phyloP scores from a whole-genome alignment of 495 filamentous ascomycete species.

The Hypoxylon subgilvum region DNA sequence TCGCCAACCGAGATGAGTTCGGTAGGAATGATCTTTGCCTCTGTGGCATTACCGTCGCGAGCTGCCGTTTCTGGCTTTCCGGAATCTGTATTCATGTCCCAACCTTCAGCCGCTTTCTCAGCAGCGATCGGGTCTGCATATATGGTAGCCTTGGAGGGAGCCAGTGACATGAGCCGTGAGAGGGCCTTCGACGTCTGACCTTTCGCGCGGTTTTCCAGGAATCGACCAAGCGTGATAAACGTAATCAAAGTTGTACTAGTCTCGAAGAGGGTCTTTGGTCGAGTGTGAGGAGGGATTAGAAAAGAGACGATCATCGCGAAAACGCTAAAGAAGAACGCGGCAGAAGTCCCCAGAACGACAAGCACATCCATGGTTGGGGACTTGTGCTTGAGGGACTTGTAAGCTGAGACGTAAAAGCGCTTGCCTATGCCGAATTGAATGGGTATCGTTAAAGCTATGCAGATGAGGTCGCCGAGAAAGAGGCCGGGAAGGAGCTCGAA shows the following conservation, averaged over 20 bases:
- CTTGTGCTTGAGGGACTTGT: slow-evolving; percentile 83
- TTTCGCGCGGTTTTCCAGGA: slow-evolving; percentile 93
- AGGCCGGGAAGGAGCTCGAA: slow-evolving; percentile 72
- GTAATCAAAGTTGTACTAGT: slow-evolving; percentile 99
- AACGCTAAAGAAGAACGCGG: slow-evolving; percentile 97
- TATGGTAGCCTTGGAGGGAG: slow-evolving; percentile 96
- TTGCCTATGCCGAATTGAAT: slow-evolving; percentile 96
- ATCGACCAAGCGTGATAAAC: slow-evolving; percentile 90
- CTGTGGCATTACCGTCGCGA: slow-evolving; percentile 63
- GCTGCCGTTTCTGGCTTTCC: slow-evolving; percentile 54
- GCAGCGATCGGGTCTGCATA: slow-evolving; percentile 96
- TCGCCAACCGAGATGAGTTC: slow-evolving; percentile 95
- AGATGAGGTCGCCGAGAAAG: slow-evolving; percentile 85
- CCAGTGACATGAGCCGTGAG: slow-evolving; percentile 91
- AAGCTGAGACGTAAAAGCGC: slow-evolving; percentile 91
- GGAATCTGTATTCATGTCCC: slow-evolving; percentile 55
- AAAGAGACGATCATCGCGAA: slow-evolving; percentile 86
- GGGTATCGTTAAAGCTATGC: slow-evolving; percentile 81
- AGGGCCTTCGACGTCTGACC: slow-evolving; percentile 95
- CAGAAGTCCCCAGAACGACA: slow-evolving; percentile 89
- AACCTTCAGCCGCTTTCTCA: slow-evolving; percentile 83
- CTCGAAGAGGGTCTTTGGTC: slow-evolving; percentile 89
- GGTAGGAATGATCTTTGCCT: slow-evolving; percentile 85
- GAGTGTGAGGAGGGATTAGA: slow-evolving; percentile 68
- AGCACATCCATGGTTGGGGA: slow-evolving; percentile 98